Percentiles rank a stretch among this genome's conserved stretches.
Evolutionary conservation across 306 rosid genomes (phyloP).

Genomic region (Corylus heterophylla): DNA sequence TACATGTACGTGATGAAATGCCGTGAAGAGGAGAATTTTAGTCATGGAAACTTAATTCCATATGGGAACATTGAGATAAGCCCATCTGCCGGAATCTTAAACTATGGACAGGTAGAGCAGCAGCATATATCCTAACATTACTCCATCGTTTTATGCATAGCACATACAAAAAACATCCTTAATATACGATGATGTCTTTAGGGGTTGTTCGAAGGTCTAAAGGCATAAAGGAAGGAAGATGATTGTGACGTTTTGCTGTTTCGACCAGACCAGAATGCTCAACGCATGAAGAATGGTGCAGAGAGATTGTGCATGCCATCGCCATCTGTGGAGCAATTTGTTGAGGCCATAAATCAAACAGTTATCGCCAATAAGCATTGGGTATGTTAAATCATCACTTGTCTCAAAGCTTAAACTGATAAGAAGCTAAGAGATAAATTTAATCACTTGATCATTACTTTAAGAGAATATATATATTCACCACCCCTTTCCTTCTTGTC

Average conservation of each 20-base stretch:
- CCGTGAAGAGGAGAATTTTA: conserved; percentile 34
- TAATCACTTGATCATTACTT: too few species aligned
- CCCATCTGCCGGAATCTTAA: conserved; percentile 57
- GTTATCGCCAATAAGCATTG: conserved; percentile 66
- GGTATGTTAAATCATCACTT: conserved; percentile 29
- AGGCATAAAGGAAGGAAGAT: conserved; percentile 60
- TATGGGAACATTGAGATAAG: conserved; percentile 51
- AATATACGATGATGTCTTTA: conserved; percentile 9
- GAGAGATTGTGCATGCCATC: conserved; percentile 69
- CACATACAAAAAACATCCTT: neutral
- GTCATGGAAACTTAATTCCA: conserved; percentile 42
- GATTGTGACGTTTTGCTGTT: conserved; percentile 43
- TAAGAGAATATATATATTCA: too few species aligned
- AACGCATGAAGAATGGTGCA: conserved; percentile 58
- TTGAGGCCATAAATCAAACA: conserved; percentile 55
- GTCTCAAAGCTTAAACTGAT: too few species aligned
- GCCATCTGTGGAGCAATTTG: conserved; percentile 54
- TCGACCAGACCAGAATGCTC: conserved; percentile 58
- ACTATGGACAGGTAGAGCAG: conserved; percentile 61
- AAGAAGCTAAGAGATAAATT: too few species aligned
- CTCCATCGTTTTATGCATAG: too few species aligned
- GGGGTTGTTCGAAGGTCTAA: conserved; percentile 72
- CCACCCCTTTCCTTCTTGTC: too few species aligned
- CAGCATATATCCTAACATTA: neutral
- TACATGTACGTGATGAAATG: conserved; percentile 59